These are phyloP conservation scores for Cercospora berteroae DNA, from an alignment of 2,329 filamentous ascomycete species.

Conservation along the genomic window DNA sequence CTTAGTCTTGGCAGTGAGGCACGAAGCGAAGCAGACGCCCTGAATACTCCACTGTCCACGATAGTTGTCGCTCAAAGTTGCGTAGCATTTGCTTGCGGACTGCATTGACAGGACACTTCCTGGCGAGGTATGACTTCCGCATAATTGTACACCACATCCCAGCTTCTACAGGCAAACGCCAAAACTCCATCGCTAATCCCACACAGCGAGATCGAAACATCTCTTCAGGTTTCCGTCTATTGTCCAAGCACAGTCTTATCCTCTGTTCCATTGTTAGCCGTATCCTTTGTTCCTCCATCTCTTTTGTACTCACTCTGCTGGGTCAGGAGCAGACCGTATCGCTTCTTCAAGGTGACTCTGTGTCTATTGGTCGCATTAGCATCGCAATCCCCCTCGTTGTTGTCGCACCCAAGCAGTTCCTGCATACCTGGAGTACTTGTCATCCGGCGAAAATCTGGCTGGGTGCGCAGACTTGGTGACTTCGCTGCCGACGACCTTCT, in stretches of 20 bases:
- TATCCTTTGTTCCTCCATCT: not conserved
- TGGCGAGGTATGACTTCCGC: not conserved
- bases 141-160: not conserved
- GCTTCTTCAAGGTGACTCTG: conserved; percentile 89
- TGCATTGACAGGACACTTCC: not conserved
- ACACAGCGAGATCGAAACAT: not conserved
- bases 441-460: conserved; percentile 93
- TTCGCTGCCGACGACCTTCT: conserved; percentile 77
- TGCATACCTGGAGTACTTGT: conserved; percentile 82
- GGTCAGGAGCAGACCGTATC: conserved; percentile 83
- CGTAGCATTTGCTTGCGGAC: not conserved
- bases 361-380: conserved; percentile 55
- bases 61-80: not conserved
- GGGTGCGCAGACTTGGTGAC: conserved; percentile 96
- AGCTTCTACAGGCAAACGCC: conserved; percentile 7
- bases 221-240: conserved; percentile 24
- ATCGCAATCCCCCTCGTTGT: not conserved
- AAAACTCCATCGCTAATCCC: conserved; percentile 32
- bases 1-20: not conserved
- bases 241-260: conserved; percentile 47
- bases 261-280: conserved; percentile 35
- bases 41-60: not conserved
- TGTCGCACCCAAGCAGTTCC: not conserved
- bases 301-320: conserved; percentile 54
- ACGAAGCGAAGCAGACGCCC: not conserved